A percentile compares a stretch with the other conserved stretches of the same genome.
phyloP scores from a whole-genome alignment of 2,329 filamentous ascomycete species.

The Helotiales sp. region DNA sequence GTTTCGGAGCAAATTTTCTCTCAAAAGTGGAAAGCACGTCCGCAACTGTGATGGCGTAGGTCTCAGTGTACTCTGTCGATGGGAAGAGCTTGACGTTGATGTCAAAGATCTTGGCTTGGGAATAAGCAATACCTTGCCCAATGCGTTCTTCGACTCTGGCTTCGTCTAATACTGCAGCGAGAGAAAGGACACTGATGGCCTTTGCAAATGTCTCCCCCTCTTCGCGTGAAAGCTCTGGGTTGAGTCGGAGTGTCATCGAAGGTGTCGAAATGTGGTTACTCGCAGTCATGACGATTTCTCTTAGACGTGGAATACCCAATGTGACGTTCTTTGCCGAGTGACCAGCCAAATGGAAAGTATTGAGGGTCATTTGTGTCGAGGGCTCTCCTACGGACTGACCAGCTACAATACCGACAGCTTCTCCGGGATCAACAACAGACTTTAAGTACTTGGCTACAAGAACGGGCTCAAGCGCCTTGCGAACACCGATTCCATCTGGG shows the following conservation, averaged over 20 bases:
- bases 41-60: conserved; percentile 79
- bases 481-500: conserved; percentile 40
- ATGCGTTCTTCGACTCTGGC: conserved; percentile 81
- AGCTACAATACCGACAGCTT: conserved; percentile 95
- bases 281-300: conserved; percentile 98
- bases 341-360: conserved; percentile 99
- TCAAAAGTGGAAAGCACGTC: conserved; percentile 85
- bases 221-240: conserved; percentile 69
- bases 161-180: conserved; percentile 83
- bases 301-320: conserved; percentile 92
- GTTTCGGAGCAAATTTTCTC: conserved; percentile 73
- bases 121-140: conserved; percentile 69
- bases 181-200: conserved; percentile 82
- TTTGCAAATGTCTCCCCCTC: conserved; percentile 85
- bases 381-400: conserved; percentile 97
- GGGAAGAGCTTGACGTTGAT: conserved; percentile 85
- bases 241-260: conserved; percentile 82
- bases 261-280: conserved; percentile 88
- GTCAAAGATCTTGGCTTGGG: conserved; percentile 82
- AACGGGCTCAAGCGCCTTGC: conserved; percentile 66
- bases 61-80: conserved; percentile 78
- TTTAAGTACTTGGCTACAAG: conserved; percentile 92
- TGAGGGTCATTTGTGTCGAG: conserved; percentile 98
- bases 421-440: conserved; percentile 90
- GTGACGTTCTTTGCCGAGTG: conserved; percentile 99